phyloP scores from a whole-genome alignment of 1,139 yeast genomes.

The Pichia sp. region DNA sequence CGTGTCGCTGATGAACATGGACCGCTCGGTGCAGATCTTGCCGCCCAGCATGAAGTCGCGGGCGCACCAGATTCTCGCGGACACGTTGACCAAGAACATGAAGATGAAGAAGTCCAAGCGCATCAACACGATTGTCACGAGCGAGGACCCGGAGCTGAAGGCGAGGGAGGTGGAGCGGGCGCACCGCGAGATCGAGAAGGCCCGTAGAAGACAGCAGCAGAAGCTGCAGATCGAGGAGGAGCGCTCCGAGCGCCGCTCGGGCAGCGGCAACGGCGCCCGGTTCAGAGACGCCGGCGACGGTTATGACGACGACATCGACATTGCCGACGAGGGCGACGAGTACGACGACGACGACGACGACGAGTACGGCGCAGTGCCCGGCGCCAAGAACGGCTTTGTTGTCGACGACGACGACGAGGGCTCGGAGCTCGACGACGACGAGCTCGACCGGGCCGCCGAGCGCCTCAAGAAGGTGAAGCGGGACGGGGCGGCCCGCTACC shows the following conservation, averaged over 20 bases:
- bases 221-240: constrained; percentile 52
- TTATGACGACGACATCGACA: constrained; percentile 24
- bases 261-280: not conserved
- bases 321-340: constrained; percentile 34
- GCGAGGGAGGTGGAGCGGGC: constrained; percentile 79
- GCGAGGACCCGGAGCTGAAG: constrained; percentile 81
- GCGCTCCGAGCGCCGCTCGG: constrained; percentile 25
- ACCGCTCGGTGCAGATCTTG: constrained; percentile 63
- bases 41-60: constrained; percentile 85
- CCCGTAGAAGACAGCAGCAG: constrained; percentile 61
- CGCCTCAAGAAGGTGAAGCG: constrained; percentile 35
- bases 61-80: constrained; percentile 76
- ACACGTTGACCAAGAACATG: constrained; percentile 68
- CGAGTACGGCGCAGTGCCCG: constrained; percentile 38
- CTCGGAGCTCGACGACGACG: constrained; percentile 47
- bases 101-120: constrained; percentile 46
- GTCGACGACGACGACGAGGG: constrained; percentile 42
- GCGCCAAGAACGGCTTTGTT: constrained; percentile 45
- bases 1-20: constrained; percentile 48
- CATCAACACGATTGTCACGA: constrained; percentile 70
- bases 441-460: constrained; percentile 34
- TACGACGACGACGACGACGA: constrained; percentile 36
- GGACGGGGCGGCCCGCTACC: constrained; percentile 31
- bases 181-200: constrained; percentile 65
- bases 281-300: not conserved